These are phyloP conservation scores for Vaucheria bursata DNA, from an alignment of 352 stramenopile genomes.

Conservation along the genomic window DNA sequence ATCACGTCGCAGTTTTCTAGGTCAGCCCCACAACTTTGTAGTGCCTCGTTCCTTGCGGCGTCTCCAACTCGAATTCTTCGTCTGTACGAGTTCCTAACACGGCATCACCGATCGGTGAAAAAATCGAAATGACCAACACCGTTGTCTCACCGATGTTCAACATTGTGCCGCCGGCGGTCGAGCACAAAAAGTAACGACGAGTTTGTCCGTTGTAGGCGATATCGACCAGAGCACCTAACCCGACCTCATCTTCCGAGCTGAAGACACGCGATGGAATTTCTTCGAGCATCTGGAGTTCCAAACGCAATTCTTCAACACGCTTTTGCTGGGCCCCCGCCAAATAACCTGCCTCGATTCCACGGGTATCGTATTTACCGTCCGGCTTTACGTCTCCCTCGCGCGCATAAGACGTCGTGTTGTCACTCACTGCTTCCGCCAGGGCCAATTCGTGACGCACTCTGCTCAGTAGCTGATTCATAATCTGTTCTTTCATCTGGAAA, in stretches of 20 bases:
- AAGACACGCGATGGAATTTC: background rate
- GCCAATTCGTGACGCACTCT: background rate
- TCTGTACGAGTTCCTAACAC: background rate
- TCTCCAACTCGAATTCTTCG: background rate
- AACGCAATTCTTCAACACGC: background rate
- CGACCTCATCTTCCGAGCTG: background rate
- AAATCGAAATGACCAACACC: background rate
- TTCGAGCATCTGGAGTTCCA: background rate
- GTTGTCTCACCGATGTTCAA: background rate
- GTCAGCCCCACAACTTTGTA: background rate
- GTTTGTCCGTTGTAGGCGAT: background rate
- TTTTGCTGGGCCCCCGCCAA: background rate
- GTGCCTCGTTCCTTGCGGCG: background rate
- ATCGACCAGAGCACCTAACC: background rate
- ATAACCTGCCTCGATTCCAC: background rate
- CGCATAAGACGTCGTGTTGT: background rate
- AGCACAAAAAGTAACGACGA: background rate
- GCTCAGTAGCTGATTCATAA: background rate
- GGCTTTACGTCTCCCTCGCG: background rate
- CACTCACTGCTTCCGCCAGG: background rate
- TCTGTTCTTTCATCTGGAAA: background rate
- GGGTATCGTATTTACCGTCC: conserved; percentile 1
- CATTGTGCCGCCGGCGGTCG: background rate
- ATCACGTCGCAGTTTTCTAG: too few relatives aligned
- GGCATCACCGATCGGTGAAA: background rate